Evolutionary conservation across 805 yeast genomes (phyloP), one percentile per base, ranked within the genome.

Genomic region (Kluyveromyces lactis): DNA sequence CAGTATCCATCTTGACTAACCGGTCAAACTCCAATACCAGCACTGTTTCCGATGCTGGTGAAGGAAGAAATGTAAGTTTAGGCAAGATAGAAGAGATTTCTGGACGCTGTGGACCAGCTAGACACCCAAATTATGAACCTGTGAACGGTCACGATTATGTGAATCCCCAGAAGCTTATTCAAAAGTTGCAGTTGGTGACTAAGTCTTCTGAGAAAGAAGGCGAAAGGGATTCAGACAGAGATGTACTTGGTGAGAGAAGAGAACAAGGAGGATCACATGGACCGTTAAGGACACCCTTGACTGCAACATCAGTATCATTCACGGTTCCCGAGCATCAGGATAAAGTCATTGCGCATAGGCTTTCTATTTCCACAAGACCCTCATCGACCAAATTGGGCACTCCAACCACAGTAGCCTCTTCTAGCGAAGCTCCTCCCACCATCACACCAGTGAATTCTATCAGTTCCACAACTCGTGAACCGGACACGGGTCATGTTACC

Each of bases 311-410:
- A 3, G 66, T 73, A 9, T 72, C 77, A 2, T 73, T 73, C 48
- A 72, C 71, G 16, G 72, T 69, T 15, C 70, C 73, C 1, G 57
- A 68, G 9, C 56, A 48, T 6, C 53, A 56, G 18, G 68, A 66
- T 18, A 71, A 70, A 45, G 24, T 23, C 12, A 55, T 65, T 1
- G 52, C 60, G 2, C 60, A 75, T 47, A 58, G 81, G 41, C 77
- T 78, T n/a, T 75, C 80, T 1, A 74, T 75, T 38, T 69, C 76
- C 33, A 71, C 76, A 1, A 63, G 72, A 44, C 76, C 79, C 1
- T 68, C 75, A 4, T 62, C 66, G 12, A 59, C 65, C 4, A 57
- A 60, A 13, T 47, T 62, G 29, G 45, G 40, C 33, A 6, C n/a
- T 12, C 26, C 23, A 11, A 40, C 35, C 8, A 26, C 35, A 10